Evolutionary conservation across 73 alveolate species (phyloP).

Genomic region (Paramecium pentaurelia): DNA sequence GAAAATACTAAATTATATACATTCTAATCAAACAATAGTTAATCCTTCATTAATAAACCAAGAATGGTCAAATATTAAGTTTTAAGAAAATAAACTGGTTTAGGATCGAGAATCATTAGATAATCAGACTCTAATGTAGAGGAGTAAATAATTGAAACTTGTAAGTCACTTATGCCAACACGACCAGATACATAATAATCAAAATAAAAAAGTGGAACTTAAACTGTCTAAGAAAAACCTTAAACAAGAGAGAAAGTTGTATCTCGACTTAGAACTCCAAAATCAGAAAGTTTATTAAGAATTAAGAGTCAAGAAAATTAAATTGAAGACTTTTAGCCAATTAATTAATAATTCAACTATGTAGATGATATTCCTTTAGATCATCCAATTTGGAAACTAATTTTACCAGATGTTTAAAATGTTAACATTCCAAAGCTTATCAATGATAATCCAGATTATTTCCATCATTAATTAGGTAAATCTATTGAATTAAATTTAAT

Average conservation of each 20-base stretch:
- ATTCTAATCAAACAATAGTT: background rate
- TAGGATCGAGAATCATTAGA: conserved; percentile 21
- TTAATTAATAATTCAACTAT: background rate
- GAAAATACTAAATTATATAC: background rate
- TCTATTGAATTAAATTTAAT: background rate
- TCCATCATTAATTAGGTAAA: conserved; percentile 37
- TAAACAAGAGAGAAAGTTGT: background rate
- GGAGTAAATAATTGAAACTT: conserved; percentile 14
- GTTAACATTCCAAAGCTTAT: conserved; percentile 24
- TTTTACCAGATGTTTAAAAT: background rate
- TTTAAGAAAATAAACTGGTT: background rate
- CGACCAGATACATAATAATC: conserved; percentile 14
- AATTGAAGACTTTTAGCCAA: background rate
- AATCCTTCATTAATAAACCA: background rate
- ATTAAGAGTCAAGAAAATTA: background rate
- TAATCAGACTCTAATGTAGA: background rate
- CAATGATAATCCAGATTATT: conserved; percentile 33
- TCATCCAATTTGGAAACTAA: conserved; percentile 43
- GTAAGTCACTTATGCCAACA: background rate
- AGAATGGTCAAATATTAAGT: conserved; percentile 10
- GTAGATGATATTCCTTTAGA: conserved; percentile 37
- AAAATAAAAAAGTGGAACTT: background rate
- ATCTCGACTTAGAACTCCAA: conserved; percentile 1
- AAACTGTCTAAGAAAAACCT: background rate
- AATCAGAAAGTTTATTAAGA: background rate